A percentile compares a stretch with the other conserved stretches of the same genome.
Conservation (phyloP, 2,329 filamentous ascomycete genomes). For the Dissoconium aciculare region DNA sequence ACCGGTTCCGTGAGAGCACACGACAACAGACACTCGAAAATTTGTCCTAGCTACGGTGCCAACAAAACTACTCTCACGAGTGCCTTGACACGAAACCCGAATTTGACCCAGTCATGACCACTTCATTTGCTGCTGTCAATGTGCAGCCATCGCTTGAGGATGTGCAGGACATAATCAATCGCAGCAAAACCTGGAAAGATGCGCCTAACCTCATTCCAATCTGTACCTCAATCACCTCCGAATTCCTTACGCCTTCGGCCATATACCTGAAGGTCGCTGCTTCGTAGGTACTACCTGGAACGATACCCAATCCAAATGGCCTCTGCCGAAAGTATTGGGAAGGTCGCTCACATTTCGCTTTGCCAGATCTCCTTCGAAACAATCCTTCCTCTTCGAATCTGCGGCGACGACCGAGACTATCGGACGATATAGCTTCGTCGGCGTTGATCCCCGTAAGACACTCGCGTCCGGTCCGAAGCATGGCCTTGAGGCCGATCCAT, state of each 20-base stretch:
- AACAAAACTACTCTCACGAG: too few species aligned
- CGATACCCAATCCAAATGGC: neutral
- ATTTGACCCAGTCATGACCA: too few species aligned
- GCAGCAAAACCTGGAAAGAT: slow-evolving; percentile 36
- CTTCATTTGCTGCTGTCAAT: too few species aligned
- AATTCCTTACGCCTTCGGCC: slow-evolving; percentile 84
- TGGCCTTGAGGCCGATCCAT: slow-evolving; percentile 68
- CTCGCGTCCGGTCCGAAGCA: slow-evolving; percentile 78
- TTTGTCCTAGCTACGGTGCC: too few species aligned
- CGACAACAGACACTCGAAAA: too few species aligned
- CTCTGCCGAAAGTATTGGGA: too few species aligned
- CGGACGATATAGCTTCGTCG: slow-evolving; percentile 89
- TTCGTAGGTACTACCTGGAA: slow-evolving; percentile 39
- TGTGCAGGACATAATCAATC: slow-evolving; percentile 41
- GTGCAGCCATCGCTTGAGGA: slow-evolving; percentile 48
- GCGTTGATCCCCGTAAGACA: slow-evolving; percentile 62
- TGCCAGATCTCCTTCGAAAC: slow-evolving; percentile 46
- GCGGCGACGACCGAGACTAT: slow-evolving; percentile 83
- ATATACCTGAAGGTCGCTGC: slow-evolving; percentile 85
- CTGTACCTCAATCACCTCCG: slow-evolving; percentile 72
- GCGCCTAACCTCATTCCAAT: slow-evolving; percentile 68
- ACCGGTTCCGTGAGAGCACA: slow-evolving; percentile 16
- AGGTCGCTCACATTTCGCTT: too few species aligned
- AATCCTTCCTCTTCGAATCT: slow-evolving; percentile 92
- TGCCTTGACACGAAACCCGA: too few species aligned